A percentile compares a stretch with the other conserved stretches of the same genome.
These are phyloP conservation scores for Penicillium ucsense DNA, from an alignment of 495 filamentous ascomycete species.

Conservation along the genomic window DNA sequence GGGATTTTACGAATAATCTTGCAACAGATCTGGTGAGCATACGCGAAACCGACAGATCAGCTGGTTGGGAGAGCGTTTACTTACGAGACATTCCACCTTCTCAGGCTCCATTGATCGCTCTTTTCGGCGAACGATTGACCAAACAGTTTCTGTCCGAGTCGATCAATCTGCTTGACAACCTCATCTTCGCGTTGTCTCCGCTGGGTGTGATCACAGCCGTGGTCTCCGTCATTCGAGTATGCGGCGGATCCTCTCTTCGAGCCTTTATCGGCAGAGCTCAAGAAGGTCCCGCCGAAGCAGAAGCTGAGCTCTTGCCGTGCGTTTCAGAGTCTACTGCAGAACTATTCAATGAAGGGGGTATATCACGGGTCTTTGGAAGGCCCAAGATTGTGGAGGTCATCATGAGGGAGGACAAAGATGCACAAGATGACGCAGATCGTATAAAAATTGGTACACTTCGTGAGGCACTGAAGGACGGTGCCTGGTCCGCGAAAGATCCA, in stretches of 20 bases:
- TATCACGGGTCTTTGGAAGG: constrained; percentile 31
- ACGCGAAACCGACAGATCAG: not conserved
- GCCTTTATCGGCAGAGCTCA: constrained; percentile 44
- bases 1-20: constrained; percentile 46
- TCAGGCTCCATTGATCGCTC: constrained; percentile 39
- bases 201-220: constrained; percentile 47
- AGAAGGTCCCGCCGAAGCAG: constrained; percentile 31
- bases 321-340: constrained; percentile 34
- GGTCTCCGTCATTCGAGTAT: constrained; percentile 43
- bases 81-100: too few relatives aligned
- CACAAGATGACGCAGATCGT: constrained; percentile 2
- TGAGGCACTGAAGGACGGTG: constrained; percentile 15
- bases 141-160: constrained; percentile 50
- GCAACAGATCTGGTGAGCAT: constrained; percentile 34
- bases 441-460: constrained; percentile 21
- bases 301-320: constrained; percentile 33
- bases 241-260: constrained; percentile 40
- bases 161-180: constrained; percentile 36
- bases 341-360: constrained; percentile 34
- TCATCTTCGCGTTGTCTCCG: constrained; percentile 46
- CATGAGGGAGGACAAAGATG: constrained; percentile 21
- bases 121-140: constrained; percentile 48
- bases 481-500: constrained; percentile 11
- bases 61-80: too few relatives aligned
- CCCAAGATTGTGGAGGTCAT: constrained; percentile 35